Conservation (phyloP, 2,329 filamentous ascomycete genomes). For the Amauroascus niger region DNA sequence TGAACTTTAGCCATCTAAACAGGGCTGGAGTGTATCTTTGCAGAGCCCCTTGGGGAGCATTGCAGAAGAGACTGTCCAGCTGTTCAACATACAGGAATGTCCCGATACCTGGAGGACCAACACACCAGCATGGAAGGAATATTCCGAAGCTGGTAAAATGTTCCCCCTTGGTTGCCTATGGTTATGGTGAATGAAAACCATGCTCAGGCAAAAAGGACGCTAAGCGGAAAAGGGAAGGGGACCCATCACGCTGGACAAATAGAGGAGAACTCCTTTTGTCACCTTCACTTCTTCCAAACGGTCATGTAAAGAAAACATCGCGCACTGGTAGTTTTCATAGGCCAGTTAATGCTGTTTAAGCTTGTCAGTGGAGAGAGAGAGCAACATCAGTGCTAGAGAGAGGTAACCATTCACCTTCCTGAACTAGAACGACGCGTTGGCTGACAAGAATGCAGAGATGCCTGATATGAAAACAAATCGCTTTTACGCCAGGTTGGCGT, state of each 20-base stretch:
- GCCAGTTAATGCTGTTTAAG: not conserved
- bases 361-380: not conserved
- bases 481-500: not conserved
- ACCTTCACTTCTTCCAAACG: not conserved
- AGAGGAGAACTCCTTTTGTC: constrained; percentile 2
- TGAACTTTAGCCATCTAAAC: too few relatives aligned
- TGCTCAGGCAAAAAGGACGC: constrained; percentile 4
- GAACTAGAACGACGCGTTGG: too few relatives aligned
- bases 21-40: too few relatives aligned
- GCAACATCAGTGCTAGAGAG: not conserved
- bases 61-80: not conserved
- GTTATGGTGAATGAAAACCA: constrained; percentile 3
- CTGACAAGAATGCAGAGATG: too few relatives aligned
- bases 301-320: not conserved
- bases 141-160: not conserved
- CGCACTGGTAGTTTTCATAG: not conserved
- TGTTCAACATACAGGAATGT: not conserved
- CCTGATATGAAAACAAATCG: not conserved
- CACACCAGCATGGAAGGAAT: not conserved
- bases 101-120: not conserved
- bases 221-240: constrained; percentile 10
- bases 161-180: not conserved
- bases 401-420: not conserved
- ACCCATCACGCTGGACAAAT: constrained; percentile 1
- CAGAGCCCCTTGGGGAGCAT: too few relatives aligned